Base-by-base conservation (phyloP, 306 rosid genomes). In the Sicyos edulis region DNA sequence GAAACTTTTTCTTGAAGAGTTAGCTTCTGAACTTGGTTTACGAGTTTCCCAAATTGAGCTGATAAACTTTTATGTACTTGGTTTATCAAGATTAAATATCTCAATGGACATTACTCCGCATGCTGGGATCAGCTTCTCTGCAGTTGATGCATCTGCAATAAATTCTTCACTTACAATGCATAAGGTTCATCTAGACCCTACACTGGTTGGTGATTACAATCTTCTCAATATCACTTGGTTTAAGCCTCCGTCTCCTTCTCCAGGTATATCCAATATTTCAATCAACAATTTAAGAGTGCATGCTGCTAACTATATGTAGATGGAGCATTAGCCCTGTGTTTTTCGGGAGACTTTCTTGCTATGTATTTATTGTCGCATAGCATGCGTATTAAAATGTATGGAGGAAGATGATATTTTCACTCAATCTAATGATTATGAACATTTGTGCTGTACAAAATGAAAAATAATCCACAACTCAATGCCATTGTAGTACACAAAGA, bases 211-310 rank as follows among this genome's bases (percentile, higher is more conserved):
- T 2, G 92, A 87, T 80, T 93, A 91, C 85, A 77, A 44, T 55
- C 86, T 93, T 82, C 89, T 91, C 77, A 91, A 91, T 57, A 57
- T 93, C 44, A 91, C 99, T 40, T 93, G 96, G 96, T 91, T 86
- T 76, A 68, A 80, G 85, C 86, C 96, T 75, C 96, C 91, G 8
- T 86, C 88, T 50, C 88, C 84, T 74, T 83, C 98, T 76, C 87
- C 55, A 78, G 99, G 99, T 88, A 82, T 64, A 51, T 84, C 74
- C 65, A 63, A 26, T 59, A 14, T 20, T 54, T 29, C 40, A 22
- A 47, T 19, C 34, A 45, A n/a, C 76, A 51, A 45, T 80, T 37
- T 65, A 52, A 53, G 67, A 62, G 45, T 50, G 59, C 57, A 24
- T 3, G 1, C 6, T 4, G 8, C 73, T 37, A 6, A 37, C 5